Conservation (phyloP, 352 stramenopile species). For the Phytophthora citrophthora region DNA sequence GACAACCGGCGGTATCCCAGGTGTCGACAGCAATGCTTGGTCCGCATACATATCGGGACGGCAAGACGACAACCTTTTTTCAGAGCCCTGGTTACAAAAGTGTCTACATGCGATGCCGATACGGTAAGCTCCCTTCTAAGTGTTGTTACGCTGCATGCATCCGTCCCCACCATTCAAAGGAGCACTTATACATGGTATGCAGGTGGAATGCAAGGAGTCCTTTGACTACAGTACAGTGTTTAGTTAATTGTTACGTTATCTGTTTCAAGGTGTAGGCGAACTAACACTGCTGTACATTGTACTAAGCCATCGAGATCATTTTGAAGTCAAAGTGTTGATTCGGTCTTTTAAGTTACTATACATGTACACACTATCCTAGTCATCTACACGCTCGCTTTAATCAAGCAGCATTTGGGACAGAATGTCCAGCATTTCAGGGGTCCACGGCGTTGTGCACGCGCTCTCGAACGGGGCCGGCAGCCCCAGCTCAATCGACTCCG, state of each 20-base stretch:
- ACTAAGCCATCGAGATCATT: constrained; percentile 9
- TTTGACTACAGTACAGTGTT: too few relatives aligned
- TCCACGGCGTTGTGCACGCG: constrained; percentile 45
- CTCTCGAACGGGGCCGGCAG: constrained; percentile 31
- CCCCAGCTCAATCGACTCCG: constrained; percentile 19
- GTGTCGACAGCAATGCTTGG: constrained; percentile 6
- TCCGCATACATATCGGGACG: constrained; percentile 23
- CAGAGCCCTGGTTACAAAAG: background rate
- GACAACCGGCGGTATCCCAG: constrained; percentile 19
- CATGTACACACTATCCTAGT: constrained; percentile 35
- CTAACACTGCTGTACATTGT: too few relatives aligned
- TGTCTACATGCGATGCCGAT: too few relatives aligned
- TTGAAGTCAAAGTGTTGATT: constrained; percentile 15
- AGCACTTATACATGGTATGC: too few relatives aligned
- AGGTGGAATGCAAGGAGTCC: too few relatives aligned
- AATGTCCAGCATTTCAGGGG: constrained; percentile 47
- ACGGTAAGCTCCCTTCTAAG: background rate
- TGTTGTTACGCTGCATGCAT: background rate
- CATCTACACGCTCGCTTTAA: constrained; percentile 18
- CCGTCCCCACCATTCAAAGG: too few relatives aligned
- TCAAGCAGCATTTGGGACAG: constrained; percentile 43
- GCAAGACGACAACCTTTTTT: constrained; percentile 2
- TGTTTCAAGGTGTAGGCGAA: background rate
- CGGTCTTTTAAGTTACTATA: constrained; percentile 36
- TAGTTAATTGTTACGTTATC: background rate